Base-by-base conservation (phyloP, 176 grass and related monocot species). In the Zizania latifolia region DNA sequence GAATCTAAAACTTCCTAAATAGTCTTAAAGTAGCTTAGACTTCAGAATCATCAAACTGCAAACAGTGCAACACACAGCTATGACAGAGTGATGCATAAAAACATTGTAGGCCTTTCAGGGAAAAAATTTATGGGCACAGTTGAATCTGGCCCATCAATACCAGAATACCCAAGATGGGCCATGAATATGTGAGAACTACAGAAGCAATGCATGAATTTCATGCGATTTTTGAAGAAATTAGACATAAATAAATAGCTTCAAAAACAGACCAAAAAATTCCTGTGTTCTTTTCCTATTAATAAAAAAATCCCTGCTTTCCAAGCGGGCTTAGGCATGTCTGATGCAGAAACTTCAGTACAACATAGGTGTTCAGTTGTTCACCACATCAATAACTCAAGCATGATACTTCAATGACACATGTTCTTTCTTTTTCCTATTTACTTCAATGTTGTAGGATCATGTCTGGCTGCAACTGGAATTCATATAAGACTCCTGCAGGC, bases 391-490 rank as follows among this genome's bases (percentile, higher is more conserved):
- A 19, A 22, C 44, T 56, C 70, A 44, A 75, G 33, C 32, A 73
- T 65, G 59, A 60, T 31, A 10, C 50, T 1, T 21, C 62, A 67
- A 56, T 17, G 17, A 26, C 32, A 65, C 17, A 40, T 22, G 79
- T 31, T 8, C 75, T 4, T 58, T 27, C n/a, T 29, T 75, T 2
- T 59, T 10, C 2, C 21, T 68, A 46, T 60, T 39, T 2, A 28
- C 15, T 9, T 29, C 51, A 76, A 30, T 83, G 72, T 76, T 83
- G 22, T 27, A 11, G 22, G 63, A 51, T 83, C 72, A 76, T 83
- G 81, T 76, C 72, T 60, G 81, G 51, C 29, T 76, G 65, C 62
- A 83, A 29, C 22, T 26, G 23, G 23, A 26, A 44, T 23, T 32
- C 11, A 60, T 67, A 74, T 58, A 36, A 29, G 43, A 76, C 53